phyloP scores from a whole-genome alignment of 495 filamentous ascomycete species.

The Tuber indicum region DNA sequence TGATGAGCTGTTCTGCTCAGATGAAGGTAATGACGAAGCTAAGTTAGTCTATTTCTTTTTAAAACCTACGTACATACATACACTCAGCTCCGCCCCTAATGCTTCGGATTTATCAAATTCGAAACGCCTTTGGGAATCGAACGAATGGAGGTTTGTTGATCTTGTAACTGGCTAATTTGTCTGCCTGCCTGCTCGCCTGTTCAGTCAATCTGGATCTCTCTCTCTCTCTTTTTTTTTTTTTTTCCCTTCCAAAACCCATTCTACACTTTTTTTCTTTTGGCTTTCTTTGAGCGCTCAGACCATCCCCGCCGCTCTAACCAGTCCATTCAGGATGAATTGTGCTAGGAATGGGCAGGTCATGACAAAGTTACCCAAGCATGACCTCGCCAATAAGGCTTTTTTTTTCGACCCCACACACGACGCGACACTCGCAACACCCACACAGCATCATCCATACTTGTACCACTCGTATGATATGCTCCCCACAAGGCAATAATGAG shows the following conservation, averaged over 20 bases:
- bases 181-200: neutral
- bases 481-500: neutral
- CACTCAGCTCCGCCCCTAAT: neutral
- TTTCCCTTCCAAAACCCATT: neutral
- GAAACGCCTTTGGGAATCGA: conserved; percentile 2
- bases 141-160: neutral
- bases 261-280: neutral
- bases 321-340: neutral
- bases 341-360: neutral
- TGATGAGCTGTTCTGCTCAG: conserved; percentile 3
- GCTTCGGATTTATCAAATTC: neutral
- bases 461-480: neutral
- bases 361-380: neutral
- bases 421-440: neutral
- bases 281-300: neutral
- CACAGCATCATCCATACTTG: neutral
- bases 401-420: neutral
- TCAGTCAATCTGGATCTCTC: neutral
- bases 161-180: neutral
- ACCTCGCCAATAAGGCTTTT: neutral
- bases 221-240: neutral
- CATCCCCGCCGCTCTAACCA: neutral
- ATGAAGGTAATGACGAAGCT: neutral
- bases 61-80: neutral
- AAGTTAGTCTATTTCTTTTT: neutral